Evolutionary conservation across 192 early-diverging fungal genomes (phyloP).

Genomic region (Gaertneriomyces sp.): DNA sequence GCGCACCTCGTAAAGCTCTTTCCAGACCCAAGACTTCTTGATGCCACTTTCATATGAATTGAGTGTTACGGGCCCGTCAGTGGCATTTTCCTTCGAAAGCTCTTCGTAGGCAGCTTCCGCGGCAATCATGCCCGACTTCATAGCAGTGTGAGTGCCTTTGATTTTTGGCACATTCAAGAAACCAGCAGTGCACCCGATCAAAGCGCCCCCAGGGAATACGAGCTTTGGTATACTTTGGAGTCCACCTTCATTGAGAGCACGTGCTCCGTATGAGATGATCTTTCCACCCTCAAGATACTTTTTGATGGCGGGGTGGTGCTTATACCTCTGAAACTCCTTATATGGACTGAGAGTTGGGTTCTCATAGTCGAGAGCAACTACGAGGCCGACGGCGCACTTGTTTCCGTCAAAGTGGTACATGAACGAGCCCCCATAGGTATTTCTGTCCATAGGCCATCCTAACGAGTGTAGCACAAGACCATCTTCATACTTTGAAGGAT

Average conservation of each 20-base stretch:
- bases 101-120: constrained; percentile 85
- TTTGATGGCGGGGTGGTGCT: constrained; percentile 85
- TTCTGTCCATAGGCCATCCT: constrained; percentile 86
- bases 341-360: constrained; percentile 96
- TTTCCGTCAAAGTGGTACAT: constrained; percentile 94
- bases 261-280: constrained; percentile 86
- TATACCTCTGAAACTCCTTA: constrained; percentile 96
- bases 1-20: constrained; percentile 87
- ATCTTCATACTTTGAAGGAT: constrained; percentile 74
- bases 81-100: constrained; percentile 47
- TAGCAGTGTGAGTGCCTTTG: constrained; percentile 99
- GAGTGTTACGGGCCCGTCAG: constrained; percentile 64
- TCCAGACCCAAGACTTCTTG: constrained; percentile 82
- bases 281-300: constrained; percentile 85
- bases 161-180: constrained; percentile 98
- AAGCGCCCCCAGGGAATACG: constrained; percentile 87
- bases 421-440: constrained; percentile 93
- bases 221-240: constrained; percentile 93
- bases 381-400: constrained; percentile 80
- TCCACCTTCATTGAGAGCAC: constrained; percentile 97
- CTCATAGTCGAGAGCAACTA: constrained; percentile 89
- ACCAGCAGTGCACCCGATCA: constrained; percentile 94
- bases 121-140: constrained; percentile 97
- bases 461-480: constrained; percentile 83
- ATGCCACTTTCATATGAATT: constrained; percentile 75